Base-by-base conservation (phyloP, 805 yeast genomes). In the Candida caryicola region DNA sequence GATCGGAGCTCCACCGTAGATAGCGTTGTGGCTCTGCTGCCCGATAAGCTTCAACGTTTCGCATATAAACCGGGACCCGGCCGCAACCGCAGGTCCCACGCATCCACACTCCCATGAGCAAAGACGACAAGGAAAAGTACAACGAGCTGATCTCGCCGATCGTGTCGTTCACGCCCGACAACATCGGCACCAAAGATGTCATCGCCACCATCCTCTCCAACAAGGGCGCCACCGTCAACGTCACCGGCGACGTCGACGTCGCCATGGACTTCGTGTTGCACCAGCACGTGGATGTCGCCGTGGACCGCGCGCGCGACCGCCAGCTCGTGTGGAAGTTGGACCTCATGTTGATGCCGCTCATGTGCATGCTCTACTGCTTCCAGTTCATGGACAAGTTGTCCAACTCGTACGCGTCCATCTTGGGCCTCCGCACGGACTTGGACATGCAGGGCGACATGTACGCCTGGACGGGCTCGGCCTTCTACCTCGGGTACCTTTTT, bases 371-470 rank as follows among this genome's bases (percentile, higher is more conserved):
- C 17, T 74, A 76, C 55, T 66, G 76, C 10, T 55, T 72, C 15
- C 84, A 79, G 55, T 76, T 66, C 45, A 74, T 81, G 79, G 87
- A 81, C 58, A 81, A 81, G 54, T 60, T 64, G 17, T 61, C 82
- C 3, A 70, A 65, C 34, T 63, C 76, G 15, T 73, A 69, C 32
- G 77, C 81, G 1, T 69, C 81, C 4, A 69, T 79, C 26, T 66
- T 73, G 72, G 82, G 79, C 31, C 59, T 73, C 33, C 59, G 64
- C 45, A 55, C 50, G 5, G 81, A 69, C 41, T 57, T 69, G 45
- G 59, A 61, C 42, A 76, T 77, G 77, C 44, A 47, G 39, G 76
- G 72, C 29, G 56, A 44, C 44, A 52, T 40, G 66, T 73, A 64
- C 41, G 53, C 70, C n/a, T 71, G 77, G 76, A 60, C 64, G 43